Percentiles rank a stretch among this genome's conserved stretches.
Conservation (phyloP, 2,329 filamentous ascomycete species). For the Scorias spongiosa region DNA sequence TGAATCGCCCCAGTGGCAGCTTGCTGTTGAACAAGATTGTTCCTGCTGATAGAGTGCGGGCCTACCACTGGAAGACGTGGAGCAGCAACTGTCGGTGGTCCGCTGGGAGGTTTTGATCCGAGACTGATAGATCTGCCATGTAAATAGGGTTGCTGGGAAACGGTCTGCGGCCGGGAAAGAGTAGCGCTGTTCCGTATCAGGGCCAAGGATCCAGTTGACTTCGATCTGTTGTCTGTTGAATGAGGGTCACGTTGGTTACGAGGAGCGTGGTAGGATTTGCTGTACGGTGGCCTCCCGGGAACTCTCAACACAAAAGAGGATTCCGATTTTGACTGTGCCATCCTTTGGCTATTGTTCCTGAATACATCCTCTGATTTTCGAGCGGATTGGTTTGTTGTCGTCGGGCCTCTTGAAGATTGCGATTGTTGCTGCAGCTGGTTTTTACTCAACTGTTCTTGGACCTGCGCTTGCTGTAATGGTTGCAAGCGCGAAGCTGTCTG, state of each 20-base stretch:
- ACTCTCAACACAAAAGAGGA: neutral
- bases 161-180: neutral
- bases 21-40: neutral
- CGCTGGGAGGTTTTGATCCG: neutral
- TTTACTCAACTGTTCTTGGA: neutral
- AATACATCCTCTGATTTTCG: neutral
- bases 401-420: too few relatives aligned
- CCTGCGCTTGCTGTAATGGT: neutral
- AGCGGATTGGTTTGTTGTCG: neutral
- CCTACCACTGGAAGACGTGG: neutral
- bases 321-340: neutral
- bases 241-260: neutral
- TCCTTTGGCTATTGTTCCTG: neutral
- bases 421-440: too few relatives aligned
- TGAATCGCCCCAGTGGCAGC: neutral
- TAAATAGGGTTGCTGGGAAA: neutral
- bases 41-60: neutral
- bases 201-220: neutral
- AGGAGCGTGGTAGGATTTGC: neutral
- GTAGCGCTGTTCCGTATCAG: neutral
- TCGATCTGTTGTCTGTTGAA: neutral
- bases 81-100: neutral
- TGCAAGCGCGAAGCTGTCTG: too few relatives aligned
- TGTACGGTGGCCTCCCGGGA: neutral
- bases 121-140: neutral